Evolutionary conservation across 1,284 basidiomycete species (phyloP), one percentile per base, ranked within the genome.

Genomic region (Fomitopsis pinicola): DNA sequence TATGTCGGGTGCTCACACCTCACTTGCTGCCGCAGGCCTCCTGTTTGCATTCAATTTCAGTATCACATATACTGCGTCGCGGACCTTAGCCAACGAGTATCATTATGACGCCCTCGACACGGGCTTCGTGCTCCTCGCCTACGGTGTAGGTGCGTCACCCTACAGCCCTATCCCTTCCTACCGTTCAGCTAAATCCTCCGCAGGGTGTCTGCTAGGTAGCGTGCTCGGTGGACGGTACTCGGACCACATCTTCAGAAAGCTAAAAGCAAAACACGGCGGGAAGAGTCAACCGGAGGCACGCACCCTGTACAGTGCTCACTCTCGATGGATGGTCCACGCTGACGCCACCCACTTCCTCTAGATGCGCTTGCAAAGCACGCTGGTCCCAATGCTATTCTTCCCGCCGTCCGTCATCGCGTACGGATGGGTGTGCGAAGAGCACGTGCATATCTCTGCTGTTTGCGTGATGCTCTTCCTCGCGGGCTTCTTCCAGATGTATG

Each of bases 81-180:
- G 89, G 57, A 92, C 89, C 1, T 78, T 93, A 19, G 82, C 72
- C 5, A 75, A 77, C 30, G 76, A 80, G 8, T 95, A 95, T 68
- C 73, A 81, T 38, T 94, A 89, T 72, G 77, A 85, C 58, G 78
- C 94, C 0, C 77, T 95, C 3, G 78, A 85, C 57, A 85, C 91
- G 59, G 94, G 94, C 10, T 73, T 94, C 28, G 85, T 93, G 7
- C 80, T 94, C 8, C 81, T 96, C 19, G 76, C 88, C 0, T 91
- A 87, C 64, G 94, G 93, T 45, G 64, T 81, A 12, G 90, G 89
- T 85, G 65, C n/a, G 79, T 68, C 59, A 7, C 40, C 30, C 5
- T 33, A 33, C 30, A 5, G 30, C 30, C 30, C 30, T 33, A 8
- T 33, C 30, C 30, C 30, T 33, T 33, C 30, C 30, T 33, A 2